Evolutionary conservation across 2,329 filamentous ascomycete genomes (phyloP).

Genomic region (Dissoconium aciculare): DNA sequence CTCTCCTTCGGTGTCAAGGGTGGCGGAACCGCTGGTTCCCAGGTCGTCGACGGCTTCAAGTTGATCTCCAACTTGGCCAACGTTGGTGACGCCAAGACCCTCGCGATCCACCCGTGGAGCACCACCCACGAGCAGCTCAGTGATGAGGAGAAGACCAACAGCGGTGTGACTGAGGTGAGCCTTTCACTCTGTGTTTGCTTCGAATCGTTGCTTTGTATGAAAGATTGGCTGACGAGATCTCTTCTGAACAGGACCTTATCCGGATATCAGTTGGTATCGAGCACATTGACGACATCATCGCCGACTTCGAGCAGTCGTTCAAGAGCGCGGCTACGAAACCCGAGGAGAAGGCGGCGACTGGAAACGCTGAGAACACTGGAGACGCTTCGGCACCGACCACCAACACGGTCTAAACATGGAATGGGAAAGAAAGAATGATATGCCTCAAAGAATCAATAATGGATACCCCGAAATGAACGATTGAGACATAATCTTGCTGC

Average conservation of each 20-base stretch:
- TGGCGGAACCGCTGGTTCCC: slow-evolving; percentile 63
- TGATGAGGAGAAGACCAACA: slow-evolving; percentile 63
- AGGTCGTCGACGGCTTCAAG: slow-evolving; percentile 88
- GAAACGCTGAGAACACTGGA: slow-evolving; percentile 15
- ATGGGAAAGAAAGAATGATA: no score
- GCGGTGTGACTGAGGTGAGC: slow-evolving; percentile 51
- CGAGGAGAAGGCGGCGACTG: slow-evolving; percentile 14
- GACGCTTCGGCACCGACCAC: slow-evolving; percentile 13
- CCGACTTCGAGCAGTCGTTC: slow-evolving; percentile 87
- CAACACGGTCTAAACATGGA: slow-evolving; percentile 12
- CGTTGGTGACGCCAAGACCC: slow-evolving; percentile 86
- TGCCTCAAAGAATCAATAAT: no score
- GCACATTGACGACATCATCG: slow-evolving; percentile 94
- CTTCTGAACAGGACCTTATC: slow-evolving; percentile 63
- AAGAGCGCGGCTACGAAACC: slow-evolving; percentile 38
- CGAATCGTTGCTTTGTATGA: not conserved
- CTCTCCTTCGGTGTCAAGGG: slow-evolving; percentile 89
- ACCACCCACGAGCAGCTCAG: slow-evolving; percentile 88
- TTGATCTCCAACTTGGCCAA: slow-evolving; percentile 92
- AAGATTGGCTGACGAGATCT: slow-evolving; percentile 8
- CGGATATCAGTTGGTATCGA: slow-evolving; percentile 91
- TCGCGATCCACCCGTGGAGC: slow-evolving; percentile 89
- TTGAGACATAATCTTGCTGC: no score
- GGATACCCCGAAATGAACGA: no score
- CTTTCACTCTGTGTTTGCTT: not conserved